phyloP scores from a whole-genome alignment of 2,329 filamentous ascomycete species.

The Neonectria faginata region DNA sequence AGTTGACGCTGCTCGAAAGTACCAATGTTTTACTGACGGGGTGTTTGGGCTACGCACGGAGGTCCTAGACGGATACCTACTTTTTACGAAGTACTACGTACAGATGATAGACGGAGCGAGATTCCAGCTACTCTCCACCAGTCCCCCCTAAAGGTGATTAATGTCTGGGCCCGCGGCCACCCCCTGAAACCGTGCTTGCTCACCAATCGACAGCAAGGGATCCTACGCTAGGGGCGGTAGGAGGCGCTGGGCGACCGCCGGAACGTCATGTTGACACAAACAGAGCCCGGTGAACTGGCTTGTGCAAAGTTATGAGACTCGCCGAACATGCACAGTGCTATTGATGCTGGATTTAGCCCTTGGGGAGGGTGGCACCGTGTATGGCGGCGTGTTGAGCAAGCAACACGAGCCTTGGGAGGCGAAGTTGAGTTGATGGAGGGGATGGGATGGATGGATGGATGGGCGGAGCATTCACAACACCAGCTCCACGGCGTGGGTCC shows the following conservation, averaged over 20 bases:
- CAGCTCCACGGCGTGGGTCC: conserved; percentile 20
- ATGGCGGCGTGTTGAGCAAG: conserved; percentile 27
- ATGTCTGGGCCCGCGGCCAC: conserved; percentile 38
- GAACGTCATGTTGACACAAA: conserved; percentile 24
- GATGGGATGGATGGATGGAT: conserved; percentile 31
- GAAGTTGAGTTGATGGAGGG: conserved; percentile 37
- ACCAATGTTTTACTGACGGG: conserved; percentile 32
- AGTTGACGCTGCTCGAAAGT: conserved; percentile 20
- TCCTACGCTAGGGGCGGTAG: conserved; percentile 38
- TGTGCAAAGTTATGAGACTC: neutral
- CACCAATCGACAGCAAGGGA: conserved; percentile 40
- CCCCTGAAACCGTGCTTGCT: conserved; percentile 43
- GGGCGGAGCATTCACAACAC: conserved; percentile 1
- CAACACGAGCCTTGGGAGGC: conserved; percentile 43
- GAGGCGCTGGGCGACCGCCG: conserved; percentile 31
- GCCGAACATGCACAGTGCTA: neutral
- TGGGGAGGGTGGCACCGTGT: conserved; percentile 17
- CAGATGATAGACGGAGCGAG: conserved; percentile 16
- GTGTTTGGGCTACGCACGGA: conserved; percentile 25
- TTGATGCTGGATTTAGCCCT: neutral
- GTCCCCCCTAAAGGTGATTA: conserved; percentile 35
- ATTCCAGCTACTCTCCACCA: conserved; percentile 40
- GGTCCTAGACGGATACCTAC: conserved; percentile 21
- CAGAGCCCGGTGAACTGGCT: neutral
- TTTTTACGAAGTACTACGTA: neutral